A percentile compares a stretch with the other conserved stretches of the same genome.
phyloP scores from a whole-genome alignment of 768 basidiomycete species.

The Tricholomella constricta region DNA sequence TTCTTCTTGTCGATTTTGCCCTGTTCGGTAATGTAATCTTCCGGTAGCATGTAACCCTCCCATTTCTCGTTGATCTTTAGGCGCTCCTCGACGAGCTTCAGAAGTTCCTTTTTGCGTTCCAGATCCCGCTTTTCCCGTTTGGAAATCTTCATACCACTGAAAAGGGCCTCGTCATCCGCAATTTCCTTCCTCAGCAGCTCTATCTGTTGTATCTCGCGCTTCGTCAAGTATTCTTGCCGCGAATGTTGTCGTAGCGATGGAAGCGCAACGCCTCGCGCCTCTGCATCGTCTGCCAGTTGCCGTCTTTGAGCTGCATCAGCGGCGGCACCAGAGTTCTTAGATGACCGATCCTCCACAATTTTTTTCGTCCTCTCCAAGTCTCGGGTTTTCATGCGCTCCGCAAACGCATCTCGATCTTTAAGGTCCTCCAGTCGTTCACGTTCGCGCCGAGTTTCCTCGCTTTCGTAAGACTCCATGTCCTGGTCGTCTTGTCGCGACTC shows the following conservation, averaged over 20 bases:
- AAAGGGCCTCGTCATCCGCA: slow-evolving; percentile 89
- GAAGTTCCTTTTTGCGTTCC: slow-evolving; percentile 88
- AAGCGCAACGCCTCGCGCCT: slow-evolving; percentile 53
- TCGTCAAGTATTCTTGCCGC: slow-evolving; percentile 93
- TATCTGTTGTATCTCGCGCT: slow-evolving; percentile 94
- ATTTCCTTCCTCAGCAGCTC: slow-evolving; percentile 93
- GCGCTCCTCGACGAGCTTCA: slow-evolving; percentile 91
- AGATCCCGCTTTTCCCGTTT: slow-evolving; percentile 80
- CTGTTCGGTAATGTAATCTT: slow-evolving; percentile 98
- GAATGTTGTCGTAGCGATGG: slow-evolving; percentile 85
- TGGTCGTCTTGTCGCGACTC: slow-evolving; percentile 40
- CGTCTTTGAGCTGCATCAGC: slow-evolving; percentile 83
- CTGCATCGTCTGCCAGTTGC: slow-evolving; percentile 77
- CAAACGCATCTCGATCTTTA: slow-evolving; percentile 90
- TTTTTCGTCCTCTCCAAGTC: slow-evolving; percentile 89
- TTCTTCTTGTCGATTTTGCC: slow-evolving; percentile 98
- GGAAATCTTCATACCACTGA: slow-evolving; percentile 88
- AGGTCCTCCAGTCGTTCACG: slow-evolving; percentile 77
- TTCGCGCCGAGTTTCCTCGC: slow-evolving; percentile 70
- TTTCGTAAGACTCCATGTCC: slow-evolving; percentile 58
- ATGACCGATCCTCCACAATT: slow-evolving; percentile 89
- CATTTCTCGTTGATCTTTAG: slow-evolving; percentile 93
- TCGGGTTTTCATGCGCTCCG: slow-evolving; percentile 79
- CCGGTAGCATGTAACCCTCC: slow-evolving; percentile 95
- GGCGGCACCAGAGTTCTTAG: slow-evolving; percentile 69